Evolutionary conservation across 1,139 yeast species (phyloP), one percentile per base, ranked within the genome.

Genomic region (Sugiyamaella japonica): DNA sequence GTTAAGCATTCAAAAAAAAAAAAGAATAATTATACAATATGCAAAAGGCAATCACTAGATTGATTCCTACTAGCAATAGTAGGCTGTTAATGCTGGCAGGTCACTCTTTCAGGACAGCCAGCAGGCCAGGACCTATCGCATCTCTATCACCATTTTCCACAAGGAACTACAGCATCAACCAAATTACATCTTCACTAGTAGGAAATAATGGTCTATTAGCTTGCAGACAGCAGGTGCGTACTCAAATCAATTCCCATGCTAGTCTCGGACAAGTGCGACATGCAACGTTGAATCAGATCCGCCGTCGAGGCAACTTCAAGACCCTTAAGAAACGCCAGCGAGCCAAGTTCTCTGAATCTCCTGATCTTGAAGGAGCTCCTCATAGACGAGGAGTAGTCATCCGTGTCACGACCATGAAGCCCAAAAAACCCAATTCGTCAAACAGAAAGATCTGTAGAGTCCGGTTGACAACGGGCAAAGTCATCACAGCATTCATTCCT

Each of bases 391-490:
- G 97, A 32, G 98, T 93, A 3, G 96, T 93, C n/a, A 76, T 91
- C 56, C 81, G 97, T 70, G 96, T 91, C 28, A 88, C 91, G 93
- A 88, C 90, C 59, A 79, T 91, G 63, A 93, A 93, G 72, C 99
- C 99, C 48, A 93, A 93, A 77, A 95, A 95, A 70, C 99, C 99
- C 48, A 95, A 95, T 75, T 93, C 98, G 48, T 97, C 99, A 15
- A 93, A 90, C 73, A 82, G 99, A 74, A 95, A 95, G 72, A 96
- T 96, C 54, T 90, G 96, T 63, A 86, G 98, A 76, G 99, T 95
- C 29, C 81, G 97, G 72, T 79, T 95, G 59, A 83, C 96, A 16
- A 93, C 89, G 66, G 99, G 99, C 34, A 86, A 85, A 63, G 85
- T 88, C 51, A 81, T 93, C 16, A 85, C 95, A 52, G 97, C 97